Conservation (phyloP, 371 early-diverging fungal genomes). For the Scutellospora calospora region DNA sequence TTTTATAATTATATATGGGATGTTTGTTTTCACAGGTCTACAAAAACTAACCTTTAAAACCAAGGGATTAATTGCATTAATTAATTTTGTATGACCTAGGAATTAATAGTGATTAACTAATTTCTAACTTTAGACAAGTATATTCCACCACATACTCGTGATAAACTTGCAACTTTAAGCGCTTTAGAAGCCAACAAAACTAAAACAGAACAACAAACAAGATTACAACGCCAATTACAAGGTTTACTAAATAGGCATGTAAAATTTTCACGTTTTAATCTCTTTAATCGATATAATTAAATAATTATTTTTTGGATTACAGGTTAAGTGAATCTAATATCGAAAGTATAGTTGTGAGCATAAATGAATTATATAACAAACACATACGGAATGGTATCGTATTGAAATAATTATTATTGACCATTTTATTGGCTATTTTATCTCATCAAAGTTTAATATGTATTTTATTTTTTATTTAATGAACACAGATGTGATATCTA, state of each 20-base stretch:
- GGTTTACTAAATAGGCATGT: conserved; percentile 82
- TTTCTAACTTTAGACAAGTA: conserved; percentile 65
- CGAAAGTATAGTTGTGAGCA: conserved; percentile 81
- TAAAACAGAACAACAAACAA: conserved; percentile 62
- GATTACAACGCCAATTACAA: conserved; percentile 81
- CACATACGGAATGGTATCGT: conserved; percentile 81
- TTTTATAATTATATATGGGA: too few species aligned
- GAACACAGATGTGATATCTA: conserved; percentile 80
- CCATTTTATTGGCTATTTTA: too few species aligned
- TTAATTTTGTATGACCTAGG: too few species aligned
- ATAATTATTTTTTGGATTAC: background rate
- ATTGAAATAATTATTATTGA: background rate
- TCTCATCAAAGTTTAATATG: too few species aligned
- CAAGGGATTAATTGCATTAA: too few species aligned
- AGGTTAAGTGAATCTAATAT: conserved; percentile 89
- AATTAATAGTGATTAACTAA: background rate
- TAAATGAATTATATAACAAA: conserved; percentile 81
- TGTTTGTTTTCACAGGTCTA: too few species aligned
- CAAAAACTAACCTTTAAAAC: too few species aligned
- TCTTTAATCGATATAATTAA: background rate
- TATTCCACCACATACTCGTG: conserved; percentile 91
- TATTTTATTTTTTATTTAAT: background rate
- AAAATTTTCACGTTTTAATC: background rate
- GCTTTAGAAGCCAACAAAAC: conserved; percentile 55
- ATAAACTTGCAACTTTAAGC: conserved; percentile 35